Base-by-base conservation (phyloP, 2,329 filamentous ascomycete genomes). In the Phialophora expanda region DNA sequence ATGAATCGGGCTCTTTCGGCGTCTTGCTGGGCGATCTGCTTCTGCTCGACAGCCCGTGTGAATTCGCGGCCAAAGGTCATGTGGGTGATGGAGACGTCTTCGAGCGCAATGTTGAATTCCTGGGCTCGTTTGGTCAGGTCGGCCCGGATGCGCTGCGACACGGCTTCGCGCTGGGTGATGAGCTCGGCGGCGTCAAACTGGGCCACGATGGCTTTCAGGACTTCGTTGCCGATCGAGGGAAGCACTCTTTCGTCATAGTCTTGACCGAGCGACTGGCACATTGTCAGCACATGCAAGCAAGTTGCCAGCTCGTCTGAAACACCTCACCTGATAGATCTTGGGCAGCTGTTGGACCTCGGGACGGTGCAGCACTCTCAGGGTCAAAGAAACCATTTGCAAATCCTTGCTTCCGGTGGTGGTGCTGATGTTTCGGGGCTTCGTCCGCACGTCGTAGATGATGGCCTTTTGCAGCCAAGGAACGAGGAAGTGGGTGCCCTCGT, bases 31-130 rank as follows among this genome's bases (percentile, higher is more conserved):
- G 95, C 95, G 79, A 99, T 99, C 85, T 99, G 95, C 89, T 99
- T 99, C 87, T 99, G 95, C 84, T 99, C 95, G 75, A 99, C 95
- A 71, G 95, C 95, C 80, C 92, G 91, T 68, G 95, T 99, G 85
- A 99, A 99, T 82, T 99, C 95, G 80, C 94, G 94, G 74, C 95
- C 95, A 78, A 99, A 99, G 61, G 95, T 99, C 95, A 99, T 99
- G 86, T 99, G 95, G 68, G 95, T 99, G 81, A 99, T 99, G 77
- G 92, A 96, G 67, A 99, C 95, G 77, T 99, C 95, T 82, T 99
- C 95, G 61, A 99, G 91, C 30, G 93, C 92, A 77, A 99, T 99
- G 85, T 99, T 97, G 88, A 99, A 99, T 81, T 99, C 95, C 75
- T 89, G 84, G 56, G 95, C 95, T 75, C 95, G 93, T 83, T 90